Evolutionary conservation across 169 alveolate genomes (phyloP), one percentile per base, ranked within the genome.

Genomic region (Theileria equi): DNA sequence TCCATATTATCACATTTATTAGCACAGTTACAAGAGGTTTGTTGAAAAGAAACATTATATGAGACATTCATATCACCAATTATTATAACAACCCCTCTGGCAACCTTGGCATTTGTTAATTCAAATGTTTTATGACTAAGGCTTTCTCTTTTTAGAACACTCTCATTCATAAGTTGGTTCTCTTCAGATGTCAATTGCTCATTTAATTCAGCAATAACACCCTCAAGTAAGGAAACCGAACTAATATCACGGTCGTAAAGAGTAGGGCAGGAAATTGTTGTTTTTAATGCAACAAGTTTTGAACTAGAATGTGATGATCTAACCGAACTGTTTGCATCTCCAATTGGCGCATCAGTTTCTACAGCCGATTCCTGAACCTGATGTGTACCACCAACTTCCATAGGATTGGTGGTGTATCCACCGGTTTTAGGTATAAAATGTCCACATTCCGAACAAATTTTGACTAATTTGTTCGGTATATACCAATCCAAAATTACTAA

Each of bases 401-500:
- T 7, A n/a, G 23, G 50, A 19, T 52, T 8, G n/a, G 5, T 7
- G 4, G 41, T 52, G 61, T 5, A 52, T 5, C n/a, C n/a, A 8
- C 23, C 4, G 21, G 17, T 29, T 29, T 44, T 23, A 6, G 35
- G 67, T 13, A 26, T 67, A 44, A 49, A 57, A n/a, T 50, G 34
- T 8, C 71, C 61, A 34, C 86, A 77, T 25, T n/a, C 32, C 26
- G 62, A 21, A 31, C 86, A 77, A 4, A 29, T 35, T n/a, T 29
- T 36, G 25, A 52, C 64, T 13, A 47, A 32, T 81, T 81, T 66
- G 6, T 36, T 21, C 6, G 86, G 86, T 53, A 77, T 41, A 45
- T 77, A 77, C 61, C 68, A 77, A 43, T 77, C 86, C 48, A 77
- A 36, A 1, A 77, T 67, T 5, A 77, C 81, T 1, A 67, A 40